Conservation (phyloP, 768 basidiomycete species). For the Rhodotorula toruloides region DNA sequence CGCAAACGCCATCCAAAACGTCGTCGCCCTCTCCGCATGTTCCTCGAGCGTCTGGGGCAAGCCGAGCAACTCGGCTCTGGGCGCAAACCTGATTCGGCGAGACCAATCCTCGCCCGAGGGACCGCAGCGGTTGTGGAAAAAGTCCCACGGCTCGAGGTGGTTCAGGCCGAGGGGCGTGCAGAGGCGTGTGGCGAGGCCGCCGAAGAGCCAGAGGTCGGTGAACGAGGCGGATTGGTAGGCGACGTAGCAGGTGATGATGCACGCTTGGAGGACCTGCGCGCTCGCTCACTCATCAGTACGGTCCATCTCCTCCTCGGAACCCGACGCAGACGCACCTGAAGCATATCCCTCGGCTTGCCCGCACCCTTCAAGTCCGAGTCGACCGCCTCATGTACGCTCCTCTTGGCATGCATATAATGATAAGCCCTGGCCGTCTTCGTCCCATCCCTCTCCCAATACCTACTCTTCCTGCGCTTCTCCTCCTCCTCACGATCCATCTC, state of each 20-base stretch:
- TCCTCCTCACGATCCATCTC: background rate
- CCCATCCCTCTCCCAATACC: background rate
- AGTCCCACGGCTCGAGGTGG: slow-evolving; percentile 35
- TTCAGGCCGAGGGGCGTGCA: slow-evolving; percentile 34
- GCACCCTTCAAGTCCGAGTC: background rate
- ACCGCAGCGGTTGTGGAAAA: slow-evolving; percentile 1
- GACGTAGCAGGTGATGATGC: slow-evolving; percentile 21
- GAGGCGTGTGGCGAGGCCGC: slow-evolving; percentile 29
- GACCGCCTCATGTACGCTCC: slow-evolving; percentile 4
- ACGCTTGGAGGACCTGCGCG: slow-evolving; percentile 28
- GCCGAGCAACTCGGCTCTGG: slow-evolving; percentile 12
- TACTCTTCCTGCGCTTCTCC: background rate
- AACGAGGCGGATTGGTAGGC: slow-evolving; percentile 24
- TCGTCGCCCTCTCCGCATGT: slow-evolving; percentile 25
- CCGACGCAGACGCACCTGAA: slow-evolving; percentile 17
- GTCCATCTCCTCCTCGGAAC: background rate
- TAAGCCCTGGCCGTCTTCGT: slow-evolving; percentile 9
- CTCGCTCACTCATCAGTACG: background rate
- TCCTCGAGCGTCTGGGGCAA: slow-evolving; percentile 16
- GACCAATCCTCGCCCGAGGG: slow-evolving; percentile 27
- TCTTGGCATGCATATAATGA: slow-evolving; percentile 22
- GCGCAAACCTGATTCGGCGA: slow-evolving; percentile 2
- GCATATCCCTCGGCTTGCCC: slow-evolving; percentile 7
- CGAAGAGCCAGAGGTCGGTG: slow-evolving; percentile 29
- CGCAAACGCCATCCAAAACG: slow-evolving; percentile 38